Evolutionary conservation across 2,329 filamentous ascomycete genomes (phyloP), one percentile per base, ranked within the genome.

Genomic region (Penicillium verrucosum): DNA sequence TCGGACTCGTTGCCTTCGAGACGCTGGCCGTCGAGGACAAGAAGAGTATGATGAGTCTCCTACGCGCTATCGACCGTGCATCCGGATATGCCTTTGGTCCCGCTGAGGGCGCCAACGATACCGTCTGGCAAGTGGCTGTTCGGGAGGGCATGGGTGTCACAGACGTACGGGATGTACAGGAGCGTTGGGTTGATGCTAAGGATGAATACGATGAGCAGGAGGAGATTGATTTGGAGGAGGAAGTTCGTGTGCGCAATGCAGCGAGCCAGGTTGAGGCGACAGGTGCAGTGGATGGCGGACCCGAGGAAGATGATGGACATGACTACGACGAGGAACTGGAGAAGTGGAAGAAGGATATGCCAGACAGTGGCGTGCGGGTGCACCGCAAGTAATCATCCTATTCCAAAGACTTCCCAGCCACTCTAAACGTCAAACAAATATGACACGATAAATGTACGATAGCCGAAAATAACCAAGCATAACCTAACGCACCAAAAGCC

Each of bases 61-160:
- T 99, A 50, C 86, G 89, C 44, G 88, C 93, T 0, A 92, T 99
- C 68, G 94, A 99, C 73, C 85, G 94, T 41, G 93, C 94, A 0
- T 88, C 90, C 10, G 94, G 94, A 0, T 97, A 97, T 75, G 89
- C 92, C 0, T 97, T 99, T 77, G 92, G 92, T 0, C 84, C 88
- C 5, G 89, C 91, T 0, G 91, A 97, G 71, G 93, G 92, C 2
- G 90, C 92, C 44, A 97, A 97, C 66, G 93, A 99, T 72, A 92
- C 89, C 7, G 85, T 99, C n/a, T 99, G 94, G 94, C 90, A 95
- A 69, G 87, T 97, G 43, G 91, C 94, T 3, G 96, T 97, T 85
- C 85, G 92, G 55, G 83, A 87, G 60, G 82, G 83, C 2, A 77
- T 82, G 64, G 82, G 82, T 57, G 84, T 86, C 36, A 86, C 96